Conservation (phyloP, 2,329 filamentous ascomycete species). For the Rutstroemia sp. region DNA sequence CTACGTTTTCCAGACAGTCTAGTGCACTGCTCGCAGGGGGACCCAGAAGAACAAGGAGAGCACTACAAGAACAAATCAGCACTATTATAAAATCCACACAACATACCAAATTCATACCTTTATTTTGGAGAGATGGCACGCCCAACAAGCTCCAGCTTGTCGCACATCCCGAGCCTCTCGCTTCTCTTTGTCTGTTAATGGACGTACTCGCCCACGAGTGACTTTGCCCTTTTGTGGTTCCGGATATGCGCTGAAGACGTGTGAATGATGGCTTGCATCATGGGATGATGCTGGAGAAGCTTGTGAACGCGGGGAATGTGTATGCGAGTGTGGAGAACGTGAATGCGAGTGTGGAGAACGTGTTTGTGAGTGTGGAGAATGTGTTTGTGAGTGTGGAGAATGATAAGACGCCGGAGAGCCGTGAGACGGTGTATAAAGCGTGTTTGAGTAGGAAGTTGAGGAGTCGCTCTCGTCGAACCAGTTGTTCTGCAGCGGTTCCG, state of each 20-base stretch:
- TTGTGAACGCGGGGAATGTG: conserved; percentile 10
- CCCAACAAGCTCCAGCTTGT: conserved; percentile 28
- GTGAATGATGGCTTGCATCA: conserved; percentile 16
- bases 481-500: conserved; percentile 12
- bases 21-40: conserved; percentile 27
- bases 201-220: conserved; percentile 21
- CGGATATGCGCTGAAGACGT: conserved; percentile 21
- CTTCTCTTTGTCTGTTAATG: conserved; percentile 26
- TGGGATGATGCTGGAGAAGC: conserved; percentile 13
- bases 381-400: conserved; percentile 18
- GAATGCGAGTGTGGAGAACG: conserved; percentile 16
- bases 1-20: conserved; percentile 26
- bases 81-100: background rate
- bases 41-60: conserved; percentile 27
- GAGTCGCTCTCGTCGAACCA: conserved; percentile 16
- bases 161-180: conserved; percentile 27
- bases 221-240: conserved; percentile 19
- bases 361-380: too few species aligned
- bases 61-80: conserved; percentile 15
- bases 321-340: too few species aligned
- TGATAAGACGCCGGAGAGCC: conserved; percentile 14
- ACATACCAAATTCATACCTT: conserved; percentile 15
- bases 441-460: conserved; percentile 15
- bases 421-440: conserved; percentile 11
- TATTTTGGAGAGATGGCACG: conserved; percentile 29